These are phyloP conservation scores for Ceratobasidium sp. DNA, from an alignment of 1,284 basidiomycete genomes.

Conservation along the genomic window DNA sequence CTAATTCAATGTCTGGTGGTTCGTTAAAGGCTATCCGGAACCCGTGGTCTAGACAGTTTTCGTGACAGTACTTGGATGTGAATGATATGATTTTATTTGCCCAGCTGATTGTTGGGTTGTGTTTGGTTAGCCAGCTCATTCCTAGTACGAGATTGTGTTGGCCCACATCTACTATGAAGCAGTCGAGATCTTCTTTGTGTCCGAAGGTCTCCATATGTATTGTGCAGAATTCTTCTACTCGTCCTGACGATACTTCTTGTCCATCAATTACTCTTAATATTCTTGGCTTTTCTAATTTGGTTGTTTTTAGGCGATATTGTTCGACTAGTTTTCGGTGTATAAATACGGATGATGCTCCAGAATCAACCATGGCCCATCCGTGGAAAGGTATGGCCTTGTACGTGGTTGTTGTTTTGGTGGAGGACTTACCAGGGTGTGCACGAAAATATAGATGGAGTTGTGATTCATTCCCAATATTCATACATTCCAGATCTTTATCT, in stretches of 20 bases:
- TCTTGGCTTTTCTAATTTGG: not conserved
- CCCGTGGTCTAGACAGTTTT: not conserved
- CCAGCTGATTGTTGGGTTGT: constrained; percentile 48
- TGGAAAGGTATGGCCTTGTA: not conserved
- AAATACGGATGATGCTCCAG: no score
- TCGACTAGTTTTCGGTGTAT: constrained; percentile 8
- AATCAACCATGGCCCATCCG: not conserved
- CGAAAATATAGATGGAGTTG: not conserved
- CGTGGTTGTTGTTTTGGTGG: not conserved
- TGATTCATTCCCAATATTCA: not conserved
- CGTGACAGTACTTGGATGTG: not conserved
- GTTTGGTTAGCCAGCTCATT: constrained; percentile 47
- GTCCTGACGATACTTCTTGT: not conserved
- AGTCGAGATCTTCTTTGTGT: not conserved
- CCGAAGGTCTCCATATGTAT: not conserved
- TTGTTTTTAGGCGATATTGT: not conserved
- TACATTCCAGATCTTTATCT: not conserved
- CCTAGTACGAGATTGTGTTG: constrained; percentile 45
- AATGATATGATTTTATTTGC: constrained; percentile 5
- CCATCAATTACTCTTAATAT: constrained; percentile 1
- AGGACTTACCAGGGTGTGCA: not conserved
- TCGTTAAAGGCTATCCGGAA: not conserved
- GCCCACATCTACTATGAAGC: constrained; percentile 16
- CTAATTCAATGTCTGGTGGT: not conserved
- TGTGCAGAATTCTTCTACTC: not conserved